phyloP scores from a whole-genome alignment of 129 eudicot genomes.

The Erigeron canadensis region DNA sequence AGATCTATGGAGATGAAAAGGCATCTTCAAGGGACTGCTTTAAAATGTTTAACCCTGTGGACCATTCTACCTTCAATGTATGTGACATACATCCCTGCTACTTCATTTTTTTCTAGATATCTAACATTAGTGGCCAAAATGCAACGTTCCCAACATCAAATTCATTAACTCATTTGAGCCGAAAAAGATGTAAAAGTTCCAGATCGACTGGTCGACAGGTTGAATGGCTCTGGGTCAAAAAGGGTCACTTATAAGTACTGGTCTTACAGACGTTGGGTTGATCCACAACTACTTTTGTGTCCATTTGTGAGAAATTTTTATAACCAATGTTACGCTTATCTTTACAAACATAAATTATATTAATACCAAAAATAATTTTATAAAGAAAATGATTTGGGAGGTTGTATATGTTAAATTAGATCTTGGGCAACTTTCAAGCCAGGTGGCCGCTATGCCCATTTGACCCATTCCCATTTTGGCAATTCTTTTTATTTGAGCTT shows the following conservation, averaged over 20 bases:
- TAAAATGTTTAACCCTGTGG: slow-evolving; percentile 93
- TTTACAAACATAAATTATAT: neutral
- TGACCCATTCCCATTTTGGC: too few relatives aligned
- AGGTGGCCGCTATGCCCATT: too few relatives aligned
- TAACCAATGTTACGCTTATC: neutral
- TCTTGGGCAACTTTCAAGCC: too few relatives aligned
- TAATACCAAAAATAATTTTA: too few relatives aligned
- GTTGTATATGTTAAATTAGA: too few relatives aligned
- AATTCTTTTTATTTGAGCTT: too few relatives aligned
- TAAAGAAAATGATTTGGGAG: too few relatives aligned
- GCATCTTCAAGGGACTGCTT: slow-evolving; percentile 89
- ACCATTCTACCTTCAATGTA: slow-evolving; percentile 79
- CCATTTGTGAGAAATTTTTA: neutral
- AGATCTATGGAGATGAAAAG: slow-evolving; percentile 86
- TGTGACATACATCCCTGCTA: slow-evolving; percentile 17
- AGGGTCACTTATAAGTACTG: neutral
- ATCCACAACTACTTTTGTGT: neutral
- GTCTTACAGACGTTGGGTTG: neutral
- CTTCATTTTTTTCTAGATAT: too few relatives aligned
- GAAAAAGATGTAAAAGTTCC: neutral
- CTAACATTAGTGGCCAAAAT: neutral
- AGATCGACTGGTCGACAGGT: neutral
- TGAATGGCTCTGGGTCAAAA: neutral
- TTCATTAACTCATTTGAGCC: neutral
- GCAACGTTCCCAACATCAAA: neutral